Evolutionary conservation across 1,284 basidiomycete genomes (phyloP), one percentile per base, ranked within the genome.

Genomic region (Austroboletus niveus): DNA sequence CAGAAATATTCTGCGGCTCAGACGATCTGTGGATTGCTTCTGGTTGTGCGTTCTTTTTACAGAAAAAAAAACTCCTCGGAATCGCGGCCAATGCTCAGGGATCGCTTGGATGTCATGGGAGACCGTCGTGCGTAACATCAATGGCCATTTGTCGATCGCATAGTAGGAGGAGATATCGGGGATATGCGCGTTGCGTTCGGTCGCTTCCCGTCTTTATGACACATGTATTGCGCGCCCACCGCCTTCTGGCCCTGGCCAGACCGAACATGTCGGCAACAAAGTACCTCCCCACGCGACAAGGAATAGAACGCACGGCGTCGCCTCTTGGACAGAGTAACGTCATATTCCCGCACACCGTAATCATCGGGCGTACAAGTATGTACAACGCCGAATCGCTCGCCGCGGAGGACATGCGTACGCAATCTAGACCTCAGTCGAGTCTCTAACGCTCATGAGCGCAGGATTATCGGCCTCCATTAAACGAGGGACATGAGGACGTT

Each of bases 71-170:
- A 79, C 36, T 81, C 78, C 64, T 93, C 91, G 29, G 86, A 79
- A 54, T 91, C 85, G 69, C 87, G 92, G 17, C 92, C 92, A 15
- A 95, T 73, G 77, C 1, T 92, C 85, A 41, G 95, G 82, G 31
- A 4, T 8, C 63, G 87, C 81, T 53, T 78, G 75, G 65, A 94
- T 92, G 8, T 92, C 89, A 34, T 75, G 74, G 92, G 47, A 92
- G 85, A 82, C 85, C 17, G 14, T 36, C 17, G 30, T 22, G 11
- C 39, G 41, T 39, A 11, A 6, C 29, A 30, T 35, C 27, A 15
- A 36, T 14, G 14, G 11, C 11, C 14, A 3, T 14, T 14, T 20
- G 38, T 20, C 38, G 38, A 24, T 24, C 22, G 22, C 22, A 24
- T 24, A 24, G 22, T 24, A 24, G 22, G 22, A 24, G 22, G 22